A percentile compares a stretch with the other conserved stretches of the same genome.
These are phyloP conservation scores for Tetratostichococcus sp. DNA, from an alignment of 139 green algal species.

Conservation along the genomic window DNA sequence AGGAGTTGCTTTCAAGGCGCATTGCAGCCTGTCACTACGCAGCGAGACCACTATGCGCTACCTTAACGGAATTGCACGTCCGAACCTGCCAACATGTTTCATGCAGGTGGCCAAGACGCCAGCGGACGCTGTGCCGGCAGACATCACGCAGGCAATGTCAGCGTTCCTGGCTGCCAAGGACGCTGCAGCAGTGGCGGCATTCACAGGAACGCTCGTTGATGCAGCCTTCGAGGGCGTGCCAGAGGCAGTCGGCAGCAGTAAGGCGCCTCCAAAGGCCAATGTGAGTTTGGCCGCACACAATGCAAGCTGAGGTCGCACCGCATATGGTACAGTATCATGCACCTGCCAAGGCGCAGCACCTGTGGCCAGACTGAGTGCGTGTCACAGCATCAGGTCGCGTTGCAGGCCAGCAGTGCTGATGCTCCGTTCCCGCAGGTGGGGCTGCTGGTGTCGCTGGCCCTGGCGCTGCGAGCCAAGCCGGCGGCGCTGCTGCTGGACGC, in stretches of 20 bases:
- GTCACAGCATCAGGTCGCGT: no score
- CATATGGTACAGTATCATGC: no score
- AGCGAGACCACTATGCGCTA: no score
- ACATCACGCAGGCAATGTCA: not conserved
- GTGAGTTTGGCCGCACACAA: not conserved
- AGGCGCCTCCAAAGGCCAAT: conserved; percentile 9
- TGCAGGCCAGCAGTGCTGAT: no score
- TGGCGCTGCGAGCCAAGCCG: conserved; percentile 23
- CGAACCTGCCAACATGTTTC: not conserved
- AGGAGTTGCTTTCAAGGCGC: not conserved
- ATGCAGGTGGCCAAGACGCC: conserved; percentile 13
- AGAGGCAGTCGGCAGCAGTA: not conserved
- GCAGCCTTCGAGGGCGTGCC: conserved; percentile 10
- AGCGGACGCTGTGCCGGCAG: conserved; percentile 4
- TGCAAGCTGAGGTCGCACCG: no score
- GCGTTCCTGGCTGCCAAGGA: conserved; percentile 5
- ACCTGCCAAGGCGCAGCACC: no score
- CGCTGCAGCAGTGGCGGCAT: conserved; percentile 1
- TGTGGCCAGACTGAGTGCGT: no score
- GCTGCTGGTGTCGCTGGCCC: conserved; percentile 15
- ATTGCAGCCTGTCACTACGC: no score
- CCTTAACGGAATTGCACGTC: not conserved
- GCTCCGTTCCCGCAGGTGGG: conserved; percentile 5
- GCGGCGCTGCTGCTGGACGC: conserved; percentile 18
- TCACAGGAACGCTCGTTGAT: not conserved